Conservation (phyloP, 805 yeast genomes). For the Candida broadrunensis region DNA sequence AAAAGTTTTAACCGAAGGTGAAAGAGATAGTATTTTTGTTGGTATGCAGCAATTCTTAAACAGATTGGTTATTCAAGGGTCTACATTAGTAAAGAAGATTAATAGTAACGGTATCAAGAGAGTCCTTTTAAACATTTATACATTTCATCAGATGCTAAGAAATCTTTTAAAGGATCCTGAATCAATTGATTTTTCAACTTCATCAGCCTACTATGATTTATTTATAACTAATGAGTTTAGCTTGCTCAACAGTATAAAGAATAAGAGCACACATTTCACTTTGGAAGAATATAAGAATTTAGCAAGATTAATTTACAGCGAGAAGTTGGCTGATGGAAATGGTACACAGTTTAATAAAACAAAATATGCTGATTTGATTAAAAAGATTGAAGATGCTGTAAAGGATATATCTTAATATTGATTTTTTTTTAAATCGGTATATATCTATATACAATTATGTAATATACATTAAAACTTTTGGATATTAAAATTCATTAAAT, state of each 20-base stretch:
- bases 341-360: constrained; percentile 36
- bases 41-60: constrained; percentile 56
- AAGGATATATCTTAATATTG: too few relatives aligned
- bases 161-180: constrained; percentile 52
- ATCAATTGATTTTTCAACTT: constrained; percentile 49
- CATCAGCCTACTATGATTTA: constrained; percentile 55
- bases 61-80: constrained; percentile 48
- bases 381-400: constrained; percentile 18
- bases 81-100: constrained; percentile 46
- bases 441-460: too few relatives aligned
- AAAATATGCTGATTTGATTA: constrained; percentile 35
- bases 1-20: constrained; percentile 29
- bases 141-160: constrained; percentile 67
- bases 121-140: constrained; percentile 57
- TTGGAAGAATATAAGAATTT: constrained; percentile 48
- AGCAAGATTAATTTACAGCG: constrained; percentile 51
- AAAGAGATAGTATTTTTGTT: constrained; percentile 26
- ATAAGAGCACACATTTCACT: constrained; percentile 32
- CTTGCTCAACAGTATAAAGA: constrained; percentile 37
- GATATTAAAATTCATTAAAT: too few relatives aligned
- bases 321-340: constrained; percentile 36
- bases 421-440: too few relatives aligned
- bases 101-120: constrained; percentile 60
- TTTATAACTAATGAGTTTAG: constrained; percentile 49
- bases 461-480: too few relatives aligned